phyloP scores from a whole-genome alignment of 139 green algal species.

The Medakamo hakoo region DNA sequence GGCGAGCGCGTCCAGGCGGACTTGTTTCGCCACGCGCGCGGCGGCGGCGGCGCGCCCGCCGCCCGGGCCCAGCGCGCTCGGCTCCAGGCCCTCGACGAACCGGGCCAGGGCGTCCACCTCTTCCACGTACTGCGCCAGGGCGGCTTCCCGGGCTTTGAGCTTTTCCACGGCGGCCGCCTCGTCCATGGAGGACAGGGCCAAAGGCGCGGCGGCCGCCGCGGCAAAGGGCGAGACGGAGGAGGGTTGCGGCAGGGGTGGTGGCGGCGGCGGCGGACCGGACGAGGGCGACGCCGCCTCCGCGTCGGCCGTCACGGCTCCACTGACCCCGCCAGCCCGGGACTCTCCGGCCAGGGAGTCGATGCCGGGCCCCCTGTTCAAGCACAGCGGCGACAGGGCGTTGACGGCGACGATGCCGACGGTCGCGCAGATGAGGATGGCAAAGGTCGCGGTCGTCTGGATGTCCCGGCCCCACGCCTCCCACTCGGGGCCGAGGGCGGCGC shows the following conservation, averaged over 20 bases:
- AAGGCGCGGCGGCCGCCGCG: too few species aligned
- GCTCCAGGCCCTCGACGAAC: background rate
- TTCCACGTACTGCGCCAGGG: background rate
- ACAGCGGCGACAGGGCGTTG: background rate
- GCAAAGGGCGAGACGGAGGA: background rate
- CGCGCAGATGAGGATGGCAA: constrained; percentile 56
- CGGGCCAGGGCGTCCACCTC: background rate
- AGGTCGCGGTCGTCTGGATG: constrained; percentile 26
- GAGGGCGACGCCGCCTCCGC: background rate
- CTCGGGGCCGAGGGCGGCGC: constrained; percentile 4
- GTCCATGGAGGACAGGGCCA: background rate
- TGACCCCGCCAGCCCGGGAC: too few species aligned
- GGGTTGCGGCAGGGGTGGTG: too few species aligned
- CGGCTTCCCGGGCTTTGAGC: background rate
- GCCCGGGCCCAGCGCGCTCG: too few species aligned
- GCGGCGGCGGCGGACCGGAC: too few species aligned
- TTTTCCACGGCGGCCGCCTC: background rate
- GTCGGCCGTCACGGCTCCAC: too few species aligned
- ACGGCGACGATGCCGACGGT: constrained; percentile 38
- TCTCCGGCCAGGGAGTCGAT: too few species aligned
- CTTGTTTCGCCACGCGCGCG: background rate
- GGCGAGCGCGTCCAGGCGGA: background rate
- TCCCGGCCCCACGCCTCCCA: constrained; percentile 3
- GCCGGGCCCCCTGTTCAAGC: background rate
- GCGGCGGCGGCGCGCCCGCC: too few species aligned